Evolutionary conservation across 1,284 basidiomycete species (phyloP).

Genomic region (Cutaneotrichosporon cyanovorans): DNA sequence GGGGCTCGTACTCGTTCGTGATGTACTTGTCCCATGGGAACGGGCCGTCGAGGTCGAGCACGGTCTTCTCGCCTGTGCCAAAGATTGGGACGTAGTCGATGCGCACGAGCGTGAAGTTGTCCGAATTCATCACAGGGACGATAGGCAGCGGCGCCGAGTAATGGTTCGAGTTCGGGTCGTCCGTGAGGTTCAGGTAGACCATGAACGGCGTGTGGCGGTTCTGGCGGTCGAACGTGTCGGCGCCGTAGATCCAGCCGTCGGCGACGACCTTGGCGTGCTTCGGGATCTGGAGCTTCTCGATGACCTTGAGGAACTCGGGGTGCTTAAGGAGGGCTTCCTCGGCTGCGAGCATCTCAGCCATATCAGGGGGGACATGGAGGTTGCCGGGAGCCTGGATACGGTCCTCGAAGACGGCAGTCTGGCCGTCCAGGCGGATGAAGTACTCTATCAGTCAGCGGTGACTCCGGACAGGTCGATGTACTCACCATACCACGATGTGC

Average conservation of each 20-base stretch:
- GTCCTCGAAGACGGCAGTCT: conserved; percentile 3
- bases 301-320: conserved; percentile 22
- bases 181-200: conserved; percentile 17
- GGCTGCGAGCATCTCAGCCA: conserved; percentile 28
- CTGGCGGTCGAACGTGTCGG: conserved; percentile 10
- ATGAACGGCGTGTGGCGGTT: conserved; percentile 20
- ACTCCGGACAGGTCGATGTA: neutral
- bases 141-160: conserved; percentile 43
- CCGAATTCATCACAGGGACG: conserved; percentile 34
- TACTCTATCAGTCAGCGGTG: conserved; percentile 5
- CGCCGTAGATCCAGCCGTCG: conserved; percentile 30
- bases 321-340: conserved; percentile 25
- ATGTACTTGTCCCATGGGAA: conserved; percentile 31
- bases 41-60: conserved; percentile 20
- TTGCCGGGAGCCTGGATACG: conserved; percentile 3
- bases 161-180: conserved; percentile 29
- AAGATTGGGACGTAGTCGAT: conserved; percentile 20
- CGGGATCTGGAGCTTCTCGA: conserved; percentile 25
- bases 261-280: conserved; percentile 24
- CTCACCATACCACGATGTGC: conserved; percentile 17
- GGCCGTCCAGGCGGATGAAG: conserved; percentile 10
- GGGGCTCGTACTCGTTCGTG: conserved; percentile 38
- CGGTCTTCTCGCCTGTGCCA: conserved; percentile 16
- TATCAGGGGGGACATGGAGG: conserved; percentile 24
- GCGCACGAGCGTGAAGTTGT: conserved; percentile 19